Evolutionary conservation across 176 grass and related monocot species (phyloP).

Genomic region (Triticum aestivum): DNA sequence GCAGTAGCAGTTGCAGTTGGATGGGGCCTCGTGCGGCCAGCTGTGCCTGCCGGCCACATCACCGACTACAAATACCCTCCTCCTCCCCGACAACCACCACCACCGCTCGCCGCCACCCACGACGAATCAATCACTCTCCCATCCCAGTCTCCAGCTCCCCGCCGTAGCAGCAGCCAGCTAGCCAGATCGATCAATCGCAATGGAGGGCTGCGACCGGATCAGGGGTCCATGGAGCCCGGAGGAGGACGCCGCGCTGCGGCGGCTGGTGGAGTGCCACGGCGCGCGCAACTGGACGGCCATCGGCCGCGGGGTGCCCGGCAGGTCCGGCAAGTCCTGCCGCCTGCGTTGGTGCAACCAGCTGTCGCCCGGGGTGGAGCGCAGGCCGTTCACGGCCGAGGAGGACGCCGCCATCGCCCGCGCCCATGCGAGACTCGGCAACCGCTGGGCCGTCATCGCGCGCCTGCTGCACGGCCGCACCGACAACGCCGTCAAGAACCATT

Average conservation of each 20-base stretch:
- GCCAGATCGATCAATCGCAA: too few species aligned
- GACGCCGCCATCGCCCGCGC: slow-evolving; percentile 70
- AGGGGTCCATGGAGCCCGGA: slow-evolving; percentile 86
- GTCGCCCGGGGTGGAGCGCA: slow-evolving; percentile 84
- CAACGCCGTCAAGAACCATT: slow-evolving; percentile 99
- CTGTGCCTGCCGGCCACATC: slow-evolving; percentile 32
- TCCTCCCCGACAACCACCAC: not conserved
- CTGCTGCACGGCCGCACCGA: slow-evolving; percentile 85
- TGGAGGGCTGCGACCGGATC: slow-evolving; percentile 45
- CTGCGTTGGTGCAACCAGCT: slow-evolving; percentile 97
- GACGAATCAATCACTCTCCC: not conserved
- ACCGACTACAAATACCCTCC: slow-evolving; percentile 8
- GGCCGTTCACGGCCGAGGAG: slow-evolving; percentile 78
- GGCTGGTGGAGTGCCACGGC: slow-evolving; percentile 70
- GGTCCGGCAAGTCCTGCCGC: slow-evolving; percentile 91
- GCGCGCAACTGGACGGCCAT: slow-evolving; percentile 94
- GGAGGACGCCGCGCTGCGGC: slow-evolving; percentile 79
- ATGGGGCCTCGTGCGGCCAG: not conserved
- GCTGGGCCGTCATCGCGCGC: slow-evolving; percentile 91
- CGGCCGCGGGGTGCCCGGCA: slow-evolving; percentile 60
- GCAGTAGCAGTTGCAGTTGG: not conserved
- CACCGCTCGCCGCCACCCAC: not conserved
- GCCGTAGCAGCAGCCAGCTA: too few species aligned
- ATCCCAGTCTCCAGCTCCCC: not conserved
- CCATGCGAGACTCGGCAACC: slow-evolving; percentile 63